Base-by-base conservation (phyloP, 2,329 filamentous ascomycete species). In the Sporothrix sp. region DNA sequence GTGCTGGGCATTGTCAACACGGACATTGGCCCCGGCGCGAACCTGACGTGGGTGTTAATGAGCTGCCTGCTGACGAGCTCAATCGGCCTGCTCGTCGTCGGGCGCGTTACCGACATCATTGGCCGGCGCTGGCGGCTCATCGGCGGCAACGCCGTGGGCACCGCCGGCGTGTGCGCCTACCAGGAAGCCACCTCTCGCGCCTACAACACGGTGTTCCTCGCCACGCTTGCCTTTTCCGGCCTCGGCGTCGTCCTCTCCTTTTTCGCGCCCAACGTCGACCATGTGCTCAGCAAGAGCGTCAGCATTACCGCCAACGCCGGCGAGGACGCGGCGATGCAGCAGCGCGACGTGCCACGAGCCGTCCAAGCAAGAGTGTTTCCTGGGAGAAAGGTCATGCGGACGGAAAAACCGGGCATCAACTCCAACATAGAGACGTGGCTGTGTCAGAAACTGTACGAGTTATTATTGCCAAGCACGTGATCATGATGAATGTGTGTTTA, bases 181-280 rank as follows among this genome's bases (percentile, higher is more conserved):
- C 62, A 63, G 50, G 55, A 61, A 32, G 65, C 65, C 14, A 67
- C 63, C 50, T 60, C 62, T 7, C 57, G 61, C 11, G 63, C 65
- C 4, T 68, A 65, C 54, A 55, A 58, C 13, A 64, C 63, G 1
- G 61, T 68, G 1, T 69, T 65, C 52, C 59, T 66, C 21, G 56
- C 61, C 4, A 66, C 61, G 16, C 65, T 67, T 49, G 62, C 62
- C 3, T 68, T 67, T 54, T 63, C 62, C 7, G 62, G 56, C 1
- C 50, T 66, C 1, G 60, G 62, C 7, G 52, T 67, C 28, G 56
- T 66, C 28, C 59, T 59, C 5, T 62, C 61, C 9, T 54, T 61
- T 51, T 58, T 64, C 42, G 49, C 64, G 35, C 64, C 63, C 13
- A 61, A 68, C 40, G 61, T 65, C 10, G 65, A 67, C 52, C 56